Evolutionary conservation across 768 basidiomycete genomes (phyloP).

Genomic region (Pluteus cervinus): DNA sequence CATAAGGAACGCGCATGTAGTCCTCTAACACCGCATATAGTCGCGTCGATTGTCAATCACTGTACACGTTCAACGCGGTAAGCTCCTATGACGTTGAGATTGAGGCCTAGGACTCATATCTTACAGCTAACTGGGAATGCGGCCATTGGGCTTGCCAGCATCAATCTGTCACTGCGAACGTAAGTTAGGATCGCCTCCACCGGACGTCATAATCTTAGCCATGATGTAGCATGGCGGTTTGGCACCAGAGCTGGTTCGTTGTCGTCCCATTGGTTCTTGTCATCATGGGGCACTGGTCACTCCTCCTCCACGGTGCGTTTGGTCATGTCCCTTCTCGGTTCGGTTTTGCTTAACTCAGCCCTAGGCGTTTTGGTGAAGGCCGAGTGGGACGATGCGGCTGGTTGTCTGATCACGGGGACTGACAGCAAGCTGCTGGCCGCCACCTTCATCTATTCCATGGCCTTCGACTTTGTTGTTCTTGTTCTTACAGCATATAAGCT

Average conservation of each 20-base stretch:
- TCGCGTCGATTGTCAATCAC: slow-evolving; percentile 51
- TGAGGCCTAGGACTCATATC: neutral
- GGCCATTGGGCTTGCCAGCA: slow-evolving; percentile 62
- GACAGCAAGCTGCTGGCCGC: slow-evolving; percentile 54
- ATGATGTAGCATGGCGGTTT: slow-evolving; percentile 55
- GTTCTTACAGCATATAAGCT: slow-evolving; percentile 59
- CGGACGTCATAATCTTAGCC: neutral
- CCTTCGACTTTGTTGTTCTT: slow-evolving; percentile 61
- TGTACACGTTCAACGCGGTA: slow-evolving; percentile 66
- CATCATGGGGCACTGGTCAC: slow-evolving; percentile 68
- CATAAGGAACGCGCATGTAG: neutral
- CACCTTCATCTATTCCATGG: slow-evolving; percentile 72
- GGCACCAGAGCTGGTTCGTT: slow-evolving; percentile 54
- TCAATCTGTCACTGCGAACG: slow-evolving; percentile 68
- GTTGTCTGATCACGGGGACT: slow-evolving; percentile 56
- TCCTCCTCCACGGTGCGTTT: slow-evolving; percentile 55
- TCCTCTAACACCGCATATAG: slow-evolving; percentile 2
- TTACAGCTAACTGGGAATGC: slow-evolving; percentile 51
- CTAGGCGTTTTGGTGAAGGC: slow-evolving; percentile 58
- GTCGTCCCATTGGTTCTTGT: slow-evolving; percentile 44
- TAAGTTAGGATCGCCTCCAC: slow-evolving; percentile 22
- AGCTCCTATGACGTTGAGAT: slow-evolving; percentile 4
- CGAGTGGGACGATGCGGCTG: slow-evolving; percentile 38
- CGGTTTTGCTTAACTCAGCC: slow-evolving; percentile 1
- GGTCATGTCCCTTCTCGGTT: neutral